A percentile compares a stretch with the other conserved stretches of the same genome.
Evolutionary conservation across 768 basidiomycete genomes (phyloP).

Genomic region (Panus rudis): DNA sequence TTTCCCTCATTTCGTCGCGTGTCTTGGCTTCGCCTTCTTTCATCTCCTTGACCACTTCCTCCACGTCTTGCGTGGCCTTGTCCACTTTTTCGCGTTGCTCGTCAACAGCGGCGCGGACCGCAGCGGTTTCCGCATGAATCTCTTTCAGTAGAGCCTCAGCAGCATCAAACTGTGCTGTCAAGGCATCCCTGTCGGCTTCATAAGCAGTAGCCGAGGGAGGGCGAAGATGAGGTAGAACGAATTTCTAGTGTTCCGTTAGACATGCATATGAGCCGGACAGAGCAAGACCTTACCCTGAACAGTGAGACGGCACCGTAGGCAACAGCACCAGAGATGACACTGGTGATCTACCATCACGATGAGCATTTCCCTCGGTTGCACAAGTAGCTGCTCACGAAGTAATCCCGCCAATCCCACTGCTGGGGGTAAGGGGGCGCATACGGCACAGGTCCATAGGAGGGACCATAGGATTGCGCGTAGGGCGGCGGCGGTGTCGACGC

Average conservation of each 20-base stretch:
- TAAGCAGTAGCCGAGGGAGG: slow-evolving; percentile 87
- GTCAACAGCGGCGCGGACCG: slow-evolving; percentile 67
- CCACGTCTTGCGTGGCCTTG: slow-evolving; percentile 64
- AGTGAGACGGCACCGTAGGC: slow-evolving; percentile 75
- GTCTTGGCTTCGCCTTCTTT: slow-evolving; percentile 71
- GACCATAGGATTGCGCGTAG: slow-evolving; percentile 25
- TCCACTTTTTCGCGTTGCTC: slow-evolving; percentile 71
- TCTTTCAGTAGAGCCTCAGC: slow-evolving; percentile 76
- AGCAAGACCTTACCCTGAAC: slow-evolving; percentile 51
- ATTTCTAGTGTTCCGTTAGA: slow-evolving; percentile 51
- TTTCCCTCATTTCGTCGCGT: slow-evolving; percentile 84
- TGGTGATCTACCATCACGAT: slow-evolving; percentile 63
- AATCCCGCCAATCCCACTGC: slow-evolving; percentile 94
- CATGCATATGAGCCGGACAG: neutral
- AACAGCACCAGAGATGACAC: slow-evolving; percentile 81
- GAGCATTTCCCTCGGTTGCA: slow-evolving; percentile 18
- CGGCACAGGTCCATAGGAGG: slow-evolving; percentile 39
- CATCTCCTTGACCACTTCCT: slow-evolving; percentile 66
- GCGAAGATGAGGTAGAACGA: slow-evolving; percentile 81
- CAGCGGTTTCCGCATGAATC: slow-evolving; percentile 69
- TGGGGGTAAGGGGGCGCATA: slow-evolving; percentile 34
- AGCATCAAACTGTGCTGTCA: slow-evolving; percentile 85
- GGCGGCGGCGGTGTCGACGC: slow-evolving; percentile 13
- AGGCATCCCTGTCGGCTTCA: slow-evolving; percentile 76
- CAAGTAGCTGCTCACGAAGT: slow-evolving; percentile 62